Evolutionary conservation across 441 rosid species (phyloP).

Genomic region (Pelargonium citronellum): DNA sequence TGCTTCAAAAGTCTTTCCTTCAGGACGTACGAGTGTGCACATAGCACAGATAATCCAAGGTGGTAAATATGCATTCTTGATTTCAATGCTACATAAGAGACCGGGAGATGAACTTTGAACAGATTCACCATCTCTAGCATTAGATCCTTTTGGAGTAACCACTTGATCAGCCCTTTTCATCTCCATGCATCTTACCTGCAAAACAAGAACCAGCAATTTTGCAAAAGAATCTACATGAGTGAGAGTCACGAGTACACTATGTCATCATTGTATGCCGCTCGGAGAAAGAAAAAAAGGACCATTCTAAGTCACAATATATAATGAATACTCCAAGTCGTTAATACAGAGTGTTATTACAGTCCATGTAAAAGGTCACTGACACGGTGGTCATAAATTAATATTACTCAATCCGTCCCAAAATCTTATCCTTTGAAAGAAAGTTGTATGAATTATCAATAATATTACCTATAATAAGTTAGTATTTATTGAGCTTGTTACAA

Average conservation of each 20-base stretch:
- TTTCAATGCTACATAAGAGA: constrained; percentile 54
- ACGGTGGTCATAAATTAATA: background rate
- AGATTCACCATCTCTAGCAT: constrained; percentile 24
- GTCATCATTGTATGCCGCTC: constrained; percentile 1
- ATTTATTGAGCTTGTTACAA: too few relatives aligned
- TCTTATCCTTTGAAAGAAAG: too few relatives aligned
- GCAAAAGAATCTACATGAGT: background rate
- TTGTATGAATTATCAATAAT: too few relatives aligned
- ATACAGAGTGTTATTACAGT: background rate
- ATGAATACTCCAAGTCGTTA: background rate
- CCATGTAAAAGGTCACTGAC: background rate
- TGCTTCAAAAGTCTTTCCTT: constrained; percentile 63
- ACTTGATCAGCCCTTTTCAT: constrained; percentile 39
- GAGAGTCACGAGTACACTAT: background rate
- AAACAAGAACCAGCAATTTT: constrained; percentile 18
- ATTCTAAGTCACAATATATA: background rate
- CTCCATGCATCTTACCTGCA: constrained; percentile 76
- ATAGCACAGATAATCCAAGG: constrained; percentile 78
- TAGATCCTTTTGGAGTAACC: constrained; percentile 25
- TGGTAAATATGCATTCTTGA: constrained; percentile 60
- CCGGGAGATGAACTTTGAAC: constrained; percentile 22
- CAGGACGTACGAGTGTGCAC: constrained; percentile 49
- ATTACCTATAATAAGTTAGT: too few relatives aligned
- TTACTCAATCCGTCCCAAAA: too few relatives aligned
- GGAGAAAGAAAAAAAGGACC: background rate